Base-by-base conservation (phyloP, 257 asterid species). In the Verbascum thapsus region DNA sequence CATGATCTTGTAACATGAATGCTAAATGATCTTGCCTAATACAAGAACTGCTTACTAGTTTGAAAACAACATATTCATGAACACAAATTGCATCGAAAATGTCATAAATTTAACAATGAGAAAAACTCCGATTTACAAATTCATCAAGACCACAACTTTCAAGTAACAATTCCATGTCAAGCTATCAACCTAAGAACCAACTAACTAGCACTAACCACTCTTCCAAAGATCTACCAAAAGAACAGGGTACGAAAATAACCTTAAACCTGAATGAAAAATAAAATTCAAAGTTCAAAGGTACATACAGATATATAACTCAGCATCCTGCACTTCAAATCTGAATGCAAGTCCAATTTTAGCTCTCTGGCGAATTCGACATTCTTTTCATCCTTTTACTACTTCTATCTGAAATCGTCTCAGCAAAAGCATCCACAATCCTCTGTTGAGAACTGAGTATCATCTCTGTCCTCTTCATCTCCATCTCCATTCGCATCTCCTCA, bases 391-490 rank as follows among this genome's bases (percentile, higher is more conserved):
- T 83, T 77, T 89, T 89, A 15, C 3, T 19, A 45, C 76, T 73
- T 68, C 69, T 73, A 67, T 82, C 92, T 0, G 86, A 72, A 6
- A 84, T 70, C 0, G 88, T 84, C 64, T 76, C 78, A 2, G 94
- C 88, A 62, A 89, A 83, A 10, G 90, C 83, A 63, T 87, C 96
- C 22, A 94, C 83, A 49, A 90, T 81, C 79, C 80, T 86, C 72
- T 82, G 95, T 81, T 94, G 95, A 0, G 94, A 85, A 50, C 88
- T 95, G 1, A 94, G 84, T 38, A 94, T 83, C 96, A 90, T 90
- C 76, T 90, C 95, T 0, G 99, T 87, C 72, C 91, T 85, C 85
- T 90, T 94, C 90, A 90, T 76, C 78, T 94, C 99, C 97, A 87
- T 85, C 69, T 94, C 95, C 99, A 90, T 87, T 61, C 95, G 67